A percentile compares a stretch with the other conserved stretches of the same genome.
phyloP scores from a whole-genome alignment of 306 rosid species.

The Luffa acutangula region DNA sequence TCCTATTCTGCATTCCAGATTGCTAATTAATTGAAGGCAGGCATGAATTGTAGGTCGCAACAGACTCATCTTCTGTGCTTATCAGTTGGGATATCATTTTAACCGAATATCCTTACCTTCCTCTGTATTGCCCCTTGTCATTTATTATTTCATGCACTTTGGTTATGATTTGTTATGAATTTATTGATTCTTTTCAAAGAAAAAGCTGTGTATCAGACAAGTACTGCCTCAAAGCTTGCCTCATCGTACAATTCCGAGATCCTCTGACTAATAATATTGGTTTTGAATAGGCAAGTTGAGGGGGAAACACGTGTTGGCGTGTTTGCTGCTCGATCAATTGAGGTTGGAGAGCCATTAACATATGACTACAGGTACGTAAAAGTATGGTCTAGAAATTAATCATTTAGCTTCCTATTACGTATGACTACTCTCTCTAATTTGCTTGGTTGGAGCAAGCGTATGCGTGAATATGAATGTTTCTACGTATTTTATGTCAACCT shows the following conservation, averaged over 20 bases:
- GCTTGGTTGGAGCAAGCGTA: not conserved
- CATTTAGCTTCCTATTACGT: not conserved
- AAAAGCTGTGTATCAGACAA: not conserved
- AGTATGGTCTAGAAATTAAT: not conserved
- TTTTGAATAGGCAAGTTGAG: slow-evolving; percentile 74
- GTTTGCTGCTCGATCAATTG: slow-evolving; percentile 63
- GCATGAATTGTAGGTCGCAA: not conserved
- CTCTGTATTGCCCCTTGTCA: not conserved
- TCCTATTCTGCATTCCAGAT: not conserved
- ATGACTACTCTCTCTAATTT: not conserved
- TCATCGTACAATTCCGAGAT: not conserved
- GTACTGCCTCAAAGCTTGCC: not conserved
- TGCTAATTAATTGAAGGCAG: not conserved
- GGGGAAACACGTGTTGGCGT: slow-evolving; percentile 87
- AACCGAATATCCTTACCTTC: not conserved
- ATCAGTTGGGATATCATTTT: not conserved
- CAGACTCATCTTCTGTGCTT: not conserved
- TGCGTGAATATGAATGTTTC: not conserved
- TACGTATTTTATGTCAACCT: not conserved
- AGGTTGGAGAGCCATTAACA: slow-evolving; percentile 76
- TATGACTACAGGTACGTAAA: slow-evolving; percentile 74
- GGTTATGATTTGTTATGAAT: not conserved
- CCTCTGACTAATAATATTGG: not conserved
- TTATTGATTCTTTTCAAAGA: not conserved
- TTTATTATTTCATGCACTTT: not conserved